Evolutionary conservation across 2,329 filamentous ascomycete species (phyloP).

Genomic region (Botrytis pseudocinerea): DNA sequence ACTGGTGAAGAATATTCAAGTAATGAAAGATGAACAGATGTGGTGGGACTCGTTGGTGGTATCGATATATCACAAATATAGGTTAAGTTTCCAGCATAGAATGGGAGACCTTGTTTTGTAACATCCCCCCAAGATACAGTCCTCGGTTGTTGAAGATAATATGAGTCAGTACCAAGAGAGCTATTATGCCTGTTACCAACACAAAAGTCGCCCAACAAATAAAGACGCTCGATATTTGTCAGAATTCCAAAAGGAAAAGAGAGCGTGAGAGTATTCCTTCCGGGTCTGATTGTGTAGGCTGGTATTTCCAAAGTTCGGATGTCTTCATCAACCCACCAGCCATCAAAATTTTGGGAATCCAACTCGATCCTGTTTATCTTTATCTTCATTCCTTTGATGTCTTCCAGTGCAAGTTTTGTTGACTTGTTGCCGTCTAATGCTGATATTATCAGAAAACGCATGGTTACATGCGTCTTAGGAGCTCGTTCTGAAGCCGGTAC

Average conservation of each 20-base stretch:
- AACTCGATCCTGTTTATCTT: constrained; percentile 31
- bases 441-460: constrained; percentile 38
- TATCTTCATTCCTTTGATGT: constrained; percentile 32
- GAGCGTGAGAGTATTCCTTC: constrained; percentile 33
- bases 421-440: constrained; percentile 24
- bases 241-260: constrained; percentile 38
- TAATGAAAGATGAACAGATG: background rate
- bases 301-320: constrained; percentile 37
- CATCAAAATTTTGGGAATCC: background rate
- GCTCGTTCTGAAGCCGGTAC: constrained; percentile 31
- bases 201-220: constrained; percentile 39
- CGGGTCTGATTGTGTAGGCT: constrained; percentile 30
- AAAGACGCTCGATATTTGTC: constrained; percentile 40
- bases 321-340: constrained; percentile 42
- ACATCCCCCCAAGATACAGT: constrained; percentile 37
- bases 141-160: background rate
- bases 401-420: constrained; percentile 37
- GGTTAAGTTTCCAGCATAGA: constrained; percentile 38
- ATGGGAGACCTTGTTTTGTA: constrained; percentile 36
- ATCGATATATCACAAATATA: constrained; percentile 30
- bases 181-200: constrained; percentile 27
- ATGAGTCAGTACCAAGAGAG: background rate
- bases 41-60: background rate
- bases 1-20: constrained; percentile 34
- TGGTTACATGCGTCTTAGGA: constrained; percentile 29